phyloP scores from a whole-genome alignment of 768 basidiomycete genomes.

The Neoboletus brunneissimus region DNA sequence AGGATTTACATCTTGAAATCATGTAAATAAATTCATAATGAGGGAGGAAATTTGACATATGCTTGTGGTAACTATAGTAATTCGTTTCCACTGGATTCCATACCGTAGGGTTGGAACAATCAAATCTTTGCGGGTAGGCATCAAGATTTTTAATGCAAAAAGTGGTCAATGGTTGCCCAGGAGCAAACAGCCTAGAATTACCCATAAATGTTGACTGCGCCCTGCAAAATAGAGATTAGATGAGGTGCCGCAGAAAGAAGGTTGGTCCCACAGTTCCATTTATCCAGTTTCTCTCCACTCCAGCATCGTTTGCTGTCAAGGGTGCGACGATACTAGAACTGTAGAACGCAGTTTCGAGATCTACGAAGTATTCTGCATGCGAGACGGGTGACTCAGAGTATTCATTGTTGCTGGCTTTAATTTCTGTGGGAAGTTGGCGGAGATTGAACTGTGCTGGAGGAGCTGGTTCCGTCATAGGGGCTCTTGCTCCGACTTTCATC shows the following conservation, averaged over 20 bases:
- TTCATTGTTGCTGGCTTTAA: too few species aligned
- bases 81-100: slow-evolving; percentile 66
- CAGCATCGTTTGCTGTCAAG: slow-evolving; percentile 73
- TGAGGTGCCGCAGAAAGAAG: background rate
- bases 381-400: slow-evolving; percentile 51
- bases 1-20: slow-evolving; percentile 41
- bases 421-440: too few species aligned
- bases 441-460: too few species aligned
- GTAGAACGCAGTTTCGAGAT: slow-evolving; percentile 56
- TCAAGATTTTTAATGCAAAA: slow-evolving; percentile 44
- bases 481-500: too few species aligned
- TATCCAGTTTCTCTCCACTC: slow-evolving; percentile 55
- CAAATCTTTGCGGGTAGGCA: slow-evolving; percentile 75
- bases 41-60: slow-evolving; percentile 11
- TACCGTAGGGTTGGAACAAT: slow-evolving; percentile 66
- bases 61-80: slow-evolving; percentile 62
- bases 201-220: slow-evolving; percentile 71
- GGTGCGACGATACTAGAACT: slow-evolving; percentile 61
- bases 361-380: slow-evolving; percentile 55
- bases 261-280: slow-evolving; percentile 56
- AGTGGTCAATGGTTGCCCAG: background rate
- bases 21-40: slow-evolving; percentile 22
- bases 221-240: slow-evolving; percentile 35
- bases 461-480: too few species aligned
- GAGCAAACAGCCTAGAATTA: slow-evolving; percentile 22